Conservation (phyloP, 345 rosid species). For the Passiflora organensis region DNA sequence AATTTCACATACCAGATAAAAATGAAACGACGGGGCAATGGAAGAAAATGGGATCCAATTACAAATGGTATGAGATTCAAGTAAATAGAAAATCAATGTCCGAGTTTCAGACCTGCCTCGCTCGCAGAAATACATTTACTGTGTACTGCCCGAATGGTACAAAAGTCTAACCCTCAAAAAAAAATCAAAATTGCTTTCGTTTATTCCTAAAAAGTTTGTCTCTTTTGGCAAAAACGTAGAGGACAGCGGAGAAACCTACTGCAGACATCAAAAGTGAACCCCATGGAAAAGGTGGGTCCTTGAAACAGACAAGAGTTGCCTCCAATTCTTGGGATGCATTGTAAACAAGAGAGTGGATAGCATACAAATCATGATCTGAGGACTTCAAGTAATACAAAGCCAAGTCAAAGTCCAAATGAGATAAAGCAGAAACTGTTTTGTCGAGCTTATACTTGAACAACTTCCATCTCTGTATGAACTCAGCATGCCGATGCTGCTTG, state of each 20-base stretch:
- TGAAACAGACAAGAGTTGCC: constrained; percentile 85
- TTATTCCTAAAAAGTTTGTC: constrained; percentile 70
- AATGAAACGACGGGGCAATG: too few species aligned
- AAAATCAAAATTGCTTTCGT: constrained; percentile 86
- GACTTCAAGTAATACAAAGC: constrained; percentile 77
- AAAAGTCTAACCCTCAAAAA: constrained; percentile 21
- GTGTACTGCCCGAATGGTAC: constrained; percentile 34
- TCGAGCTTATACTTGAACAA: constrained; percentile 84
- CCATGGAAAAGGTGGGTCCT: constrained; percentile 98
- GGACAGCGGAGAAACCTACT: constrained; percentile 50
- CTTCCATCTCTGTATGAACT: constrained; percentile 82
- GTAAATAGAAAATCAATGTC: constrained; percentile 15
- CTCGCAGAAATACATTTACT: constrained; percentile 18
- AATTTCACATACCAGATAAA: too few species aligned
- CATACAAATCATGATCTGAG: constrained; percentile 75
- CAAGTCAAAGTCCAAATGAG: constrained; percentile 77
- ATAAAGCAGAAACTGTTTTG: constrained; percentile 73
- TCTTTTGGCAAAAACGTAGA: constrained; percentile 49
- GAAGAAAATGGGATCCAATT: too few species aligned
- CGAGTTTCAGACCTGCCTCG: constrained; percentile 8
- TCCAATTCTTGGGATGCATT: constrained; percentile 77
- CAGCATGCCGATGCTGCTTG: constrained; percentile 52
- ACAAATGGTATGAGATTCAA: constrained; percentile 3
- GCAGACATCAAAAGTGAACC: constrained; percentile 49
- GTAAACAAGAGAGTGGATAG: constrained; percentile 72